Evolutionary conservation across 176 grass and related monocot genomes (phyloP).

Genomic region (Ananas comosus): DNA sequence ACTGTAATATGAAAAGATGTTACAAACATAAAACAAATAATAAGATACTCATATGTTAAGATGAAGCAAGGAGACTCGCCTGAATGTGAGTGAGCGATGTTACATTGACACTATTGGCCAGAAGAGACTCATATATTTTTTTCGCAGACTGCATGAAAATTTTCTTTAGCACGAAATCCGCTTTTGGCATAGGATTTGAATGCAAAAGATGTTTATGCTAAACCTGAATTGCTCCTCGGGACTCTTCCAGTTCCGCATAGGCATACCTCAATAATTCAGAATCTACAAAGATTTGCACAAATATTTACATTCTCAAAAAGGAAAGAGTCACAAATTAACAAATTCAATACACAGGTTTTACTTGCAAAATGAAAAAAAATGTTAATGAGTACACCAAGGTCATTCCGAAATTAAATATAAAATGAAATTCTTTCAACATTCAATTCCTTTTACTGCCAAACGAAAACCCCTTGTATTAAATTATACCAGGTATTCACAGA

Average conservation of each 20-base stretch:
- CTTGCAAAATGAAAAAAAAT: too few species aligned
- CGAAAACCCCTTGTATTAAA: too few species aligned
- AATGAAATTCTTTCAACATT: too few species aligned
- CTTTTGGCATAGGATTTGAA: too few species aligned
- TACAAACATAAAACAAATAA: conserved; percentile 19
- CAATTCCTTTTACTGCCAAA: too few species aligned
- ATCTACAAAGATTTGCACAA: conserved; percentile 32
- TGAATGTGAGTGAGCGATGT: conserved; percentile 79
- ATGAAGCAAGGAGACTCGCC: conserved; percentile 30
- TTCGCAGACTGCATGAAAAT: conserved; percentile 57
- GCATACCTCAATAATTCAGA: conserved; percentile 91
- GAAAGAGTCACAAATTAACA: too few species aligned
- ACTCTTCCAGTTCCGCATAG: conserved; percentile 87
- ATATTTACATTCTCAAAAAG: too few species aligned
- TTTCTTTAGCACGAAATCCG: not conserved
- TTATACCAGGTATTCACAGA: too few species aligned
- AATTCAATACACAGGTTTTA: too few species aligned
- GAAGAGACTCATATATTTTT: conserved; percentile 75
- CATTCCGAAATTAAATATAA: too few species aligned
- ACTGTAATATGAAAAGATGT: conserved; percentile 36
- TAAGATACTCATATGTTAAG: not conserved
- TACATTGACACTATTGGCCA: conserved; percentile 40
- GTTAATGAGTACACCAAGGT: too few species aligned
- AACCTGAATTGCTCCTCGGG: conserved; percentile 78
- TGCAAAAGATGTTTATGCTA: too few species aligned